Conservation (phyloP, 2,329 filamentous ascomycete genomes). For the Clarireedia monteithiana region DNA sequence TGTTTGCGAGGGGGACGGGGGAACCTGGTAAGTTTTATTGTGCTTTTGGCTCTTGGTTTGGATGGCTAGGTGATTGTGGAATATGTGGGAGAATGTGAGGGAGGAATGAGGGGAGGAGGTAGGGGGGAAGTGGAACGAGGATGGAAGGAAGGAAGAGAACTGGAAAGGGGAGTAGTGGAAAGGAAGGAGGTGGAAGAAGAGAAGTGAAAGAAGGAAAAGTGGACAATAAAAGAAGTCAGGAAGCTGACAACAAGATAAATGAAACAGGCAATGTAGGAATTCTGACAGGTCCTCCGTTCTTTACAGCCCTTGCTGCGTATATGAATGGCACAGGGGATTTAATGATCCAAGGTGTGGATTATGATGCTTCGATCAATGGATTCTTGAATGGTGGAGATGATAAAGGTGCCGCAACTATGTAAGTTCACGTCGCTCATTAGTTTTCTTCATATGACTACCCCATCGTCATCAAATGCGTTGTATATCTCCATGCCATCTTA, state of each 20-base stretch:
- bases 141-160: not conserved
- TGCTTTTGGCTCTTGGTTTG: not conserved
- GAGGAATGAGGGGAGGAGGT: not conserved
- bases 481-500: no score
- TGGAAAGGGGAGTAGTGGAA: not conserved
- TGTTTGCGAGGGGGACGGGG: slow-evolving; percentile 22
- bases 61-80: no score
- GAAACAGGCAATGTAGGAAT: slow-evolving; percentile 23
- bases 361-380: slow-evolving; percentile 38
- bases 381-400: slow-evolving; percentile 40
- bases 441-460: no score
- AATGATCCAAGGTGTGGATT: slow-evolving; percentile 46
- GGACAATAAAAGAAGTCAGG: not conserved
- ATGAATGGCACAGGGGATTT: slow-evolving; percentile 34
- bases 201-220: not conserved
- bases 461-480: no score
- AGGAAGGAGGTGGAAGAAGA: not conserved
- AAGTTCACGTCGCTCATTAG: not conserved
- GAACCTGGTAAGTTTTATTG: slow-evolving; percentile 19
- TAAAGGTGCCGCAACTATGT: slow-evolving; percentile 37
- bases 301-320: slow-evolving; percentile 21
- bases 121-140: not conserved
- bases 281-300: slow-evolving; percentile 23
- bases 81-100: no score
- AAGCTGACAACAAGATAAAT: not conserved